Evolutionary conservation across 768 basidiomycete species (phyloP), one percentile per base, ranked within the genome.

Genomic region (Trametopsis cervina): DNA sequence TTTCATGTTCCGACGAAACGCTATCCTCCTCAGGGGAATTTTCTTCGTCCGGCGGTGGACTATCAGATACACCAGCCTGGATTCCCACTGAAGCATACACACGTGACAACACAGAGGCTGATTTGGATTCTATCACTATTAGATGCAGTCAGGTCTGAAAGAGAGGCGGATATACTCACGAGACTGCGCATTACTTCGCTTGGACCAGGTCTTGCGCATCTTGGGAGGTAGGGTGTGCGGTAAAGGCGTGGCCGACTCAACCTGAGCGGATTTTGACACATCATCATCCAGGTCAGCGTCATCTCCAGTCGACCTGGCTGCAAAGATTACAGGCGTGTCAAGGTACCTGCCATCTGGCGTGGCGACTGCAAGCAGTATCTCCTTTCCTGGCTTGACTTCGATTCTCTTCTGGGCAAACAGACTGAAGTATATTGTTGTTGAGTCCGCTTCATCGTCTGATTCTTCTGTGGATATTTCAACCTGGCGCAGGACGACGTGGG

Each of bases 401-500:
- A 86, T 80, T 51, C 78, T 68, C 68, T 86, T 86, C 56, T 75
- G 73, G 3, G 84, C 80, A 60, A 83, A 81, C 11, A 86, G 66
- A 58, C 73, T 77, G 59, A 83, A 86, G 61, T 74, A 76, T 33
- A 75, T 71, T 47, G 74, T 59, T 23, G 61, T 57, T 17, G 55
- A 46, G 18, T 63, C 61, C 9, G 60, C 71, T 44, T 70, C 71
- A 44, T 72, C 73, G 46, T 57, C 63, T 9, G 74, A 65, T 54
- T 75, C 69, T 22, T 75, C 74, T 33, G 29, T 7, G 11, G 72
- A 61, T 17, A 67, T 46, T 52, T 71, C 71, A 53, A 81, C 81
- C 63, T 82, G 81, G 68, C 77, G 72, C 38, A 86, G 63, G 54
- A 85, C 67, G 54, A 82, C 72, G 64, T 86, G 84, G 22, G 84